phyloP scores from a whole-genome alignment of 2,329 filamentous ascomycete genomes.

The Fusarium sp. region DNA sequence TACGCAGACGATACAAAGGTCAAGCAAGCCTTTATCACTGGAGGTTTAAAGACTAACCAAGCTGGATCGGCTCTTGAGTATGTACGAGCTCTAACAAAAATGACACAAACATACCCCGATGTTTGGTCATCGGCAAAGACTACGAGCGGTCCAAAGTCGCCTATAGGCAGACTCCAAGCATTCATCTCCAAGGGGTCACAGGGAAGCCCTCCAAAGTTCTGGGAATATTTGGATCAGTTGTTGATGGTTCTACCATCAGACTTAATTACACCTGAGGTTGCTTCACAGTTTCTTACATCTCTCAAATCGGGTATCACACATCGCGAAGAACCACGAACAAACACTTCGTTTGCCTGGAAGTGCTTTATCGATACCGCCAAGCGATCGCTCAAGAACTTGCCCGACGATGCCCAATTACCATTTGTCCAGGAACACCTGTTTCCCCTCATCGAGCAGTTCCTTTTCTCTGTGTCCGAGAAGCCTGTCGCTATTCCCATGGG shows the following conservation, averaged over 20 bases:
- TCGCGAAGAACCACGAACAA: conserved; percentile 78
- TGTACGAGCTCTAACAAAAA: conserved; percentile 70
- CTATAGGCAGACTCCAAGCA: conserved; percentile 68
- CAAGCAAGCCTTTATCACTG: conserved; percentile 72
- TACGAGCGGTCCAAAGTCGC: conserved; percentile 62
- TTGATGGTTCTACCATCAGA: conserved; percentile 68
- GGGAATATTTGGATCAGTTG: conserved; percentile 74
- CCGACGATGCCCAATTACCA: conserved; percentile 57
- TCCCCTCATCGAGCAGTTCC: conserved; percentile 65
- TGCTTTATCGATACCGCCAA: conserved; percentile 75
- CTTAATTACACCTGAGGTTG: conserved; percentile 58
- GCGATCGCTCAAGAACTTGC: conserved; percentile 61
- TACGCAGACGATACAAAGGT: conserved; percentile 63
- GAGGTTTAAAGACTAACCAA: conserved; percentile 79
- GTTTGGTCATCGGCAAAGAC: conserved; percentile 74
- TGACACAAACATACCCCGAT: conserved; percentile 73
- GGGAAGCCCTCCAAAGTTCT: conserved; percentile 76
- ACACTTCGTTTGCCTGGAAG: conserved; percentile 76
- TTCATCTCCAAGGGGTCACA: conserved; percentile 90
- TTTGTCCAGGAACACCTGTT: conserved; percentile 64
- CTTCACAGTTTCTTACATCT: conserved; percentile 71
- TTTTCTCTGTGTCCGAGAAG: conserved; percentile 59
- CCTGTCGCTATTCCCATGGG: conserved; percentile 49
- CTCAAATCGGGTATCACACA: conserved; percentile 77
- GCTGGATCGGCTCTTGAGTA: conserved; percentile 78